A percentile compares a stretch with the other conserved stretches of the same genome.
These are phyloP conservation scores for Trametes villosa DNA, from an alignment of 768 basidiomycete genomes.

Conservation along the genomic window DNA sequence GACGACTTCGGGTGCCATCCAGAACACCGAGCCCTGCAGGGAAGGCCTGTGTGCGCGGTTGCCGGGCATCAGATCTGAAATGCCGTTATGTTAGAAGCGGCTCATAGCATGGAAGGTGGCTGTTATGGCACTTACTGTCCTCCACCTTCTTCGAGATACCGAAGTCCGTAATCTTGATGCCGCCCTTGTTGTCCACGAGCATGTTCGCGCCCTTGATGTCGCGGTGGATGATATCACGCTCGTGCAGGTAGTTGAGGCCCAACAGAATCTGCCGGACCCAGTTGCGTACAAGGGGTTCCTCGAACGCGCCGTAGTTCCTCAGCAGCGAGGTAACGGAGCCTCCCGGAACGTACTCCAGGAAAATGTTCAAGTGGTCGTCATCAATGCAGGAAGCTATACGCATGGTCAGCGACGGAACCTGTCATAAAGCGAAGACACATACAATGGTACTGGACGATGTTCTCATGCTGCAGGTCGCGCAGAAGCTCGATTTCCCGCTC, in stretches of 20 bases:
- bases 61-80: conserved; percentile 51
- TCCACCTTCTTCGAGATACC: conserved; percentile 98
- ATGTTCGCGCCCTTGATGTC: conserved; percentile 99
- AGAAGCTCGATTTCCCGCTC: conserved; percentile 94
- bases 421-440: conserved; percentile 35
- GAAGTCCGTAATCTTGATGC: conserved; percentile 96
- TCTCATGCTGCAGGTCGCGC: conserved; percentile 90
- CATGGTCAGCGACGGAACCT: conserved; percentile 1
- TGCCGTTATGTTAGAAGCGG: background rate
- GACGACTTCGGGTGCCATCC: conserved; percentile 99
- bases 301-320: conserved; percentile 92
- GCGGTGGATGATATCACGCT: conserved; percentile 92
- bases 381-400: conserved; percentile 88
- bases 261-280: conserved; percentile 91
- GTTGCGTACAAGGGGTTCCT: conserved; percentile 88
- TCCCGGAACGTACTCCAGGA: conserved; percentile 95
- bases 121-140: conserved; percentile 65
- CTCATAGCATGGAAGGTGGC: background rate
- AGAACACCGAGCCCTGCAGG: conserved; percentile 96
- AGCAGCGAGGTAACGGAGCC: conserved; percentile 91
- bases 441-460: conserved; percentile 99
- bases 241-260: conserved; percentile 89
- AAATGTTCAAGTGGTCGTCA: conserved; percentile 90
- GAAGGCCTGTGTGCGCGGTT: conserved; percentile 88
- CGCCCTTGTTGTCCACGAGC: conserved; percentile 96